These are phyloP conservation scores for Calvatia gigantea DNA, from an alignment of 768 basidiomycete species.

Conservation along the genomic window DNA sequence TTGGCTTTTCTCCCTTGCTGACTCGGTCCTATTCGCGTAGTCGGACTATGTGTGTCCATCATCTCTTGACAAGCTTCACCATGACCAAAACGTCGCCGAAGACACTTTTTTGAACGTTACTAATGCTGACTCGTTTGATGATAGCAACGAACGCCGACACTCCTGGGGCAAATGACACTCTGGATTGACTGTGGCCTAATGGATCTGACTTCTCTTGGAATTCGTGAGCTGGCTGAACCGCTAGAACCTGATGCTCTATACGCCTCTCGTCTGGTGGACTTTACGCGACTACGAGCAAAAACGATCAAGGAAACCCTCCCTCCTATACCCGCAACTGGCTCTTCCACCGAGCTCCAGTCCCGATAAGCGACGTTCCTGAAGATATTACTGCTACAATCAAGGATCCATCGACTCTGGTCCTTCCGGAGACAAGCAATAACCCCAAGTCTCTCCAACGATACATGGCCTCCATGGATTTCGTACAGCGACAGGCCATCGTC, in stretches of 20 bases:
- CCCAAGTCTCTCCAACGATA: slow-evolving; percentile 53
- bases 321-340: slow-evolving; percentile 7
- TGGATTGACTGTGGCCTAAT: neutral
- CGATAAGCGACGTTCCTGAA: slow-evolving; percentile 24
- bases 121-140: neutral
- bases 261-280: slow-evolving; percentile 31
- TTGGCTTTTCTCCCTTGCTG: neutral
- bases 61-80: neutral
- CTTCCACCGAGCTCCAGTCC: slow-evolving; percentile 8
- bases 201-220: too few species aligned
- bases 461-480: slow-evolving; percentile 61
- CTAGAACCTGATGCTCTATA: slow-evolving; percentile 22
- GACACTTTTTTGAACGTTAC: neutral
- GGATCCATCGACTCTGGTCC: slow-evolving; percentile 40
- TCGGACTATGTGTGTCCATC: neutral
- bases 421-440: slow-evolving; percentile 28
- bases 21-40: neutral
- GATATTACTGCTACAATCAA: slow-evolving; percentile 21
- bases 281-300: slow-evolving; percentile 38
- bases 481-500: slow-evolving; percentile 66
- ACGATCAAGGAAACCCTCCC: too few species aligned
- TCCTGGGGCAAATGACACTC: neutral
- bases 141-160: neutral
- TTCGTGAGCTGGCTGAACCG: too few species aligned
- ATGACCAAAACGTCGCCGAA: neutral